Conservation (phyloP, 305 asterid genomes). For the Ajuga reptans region DNA sequence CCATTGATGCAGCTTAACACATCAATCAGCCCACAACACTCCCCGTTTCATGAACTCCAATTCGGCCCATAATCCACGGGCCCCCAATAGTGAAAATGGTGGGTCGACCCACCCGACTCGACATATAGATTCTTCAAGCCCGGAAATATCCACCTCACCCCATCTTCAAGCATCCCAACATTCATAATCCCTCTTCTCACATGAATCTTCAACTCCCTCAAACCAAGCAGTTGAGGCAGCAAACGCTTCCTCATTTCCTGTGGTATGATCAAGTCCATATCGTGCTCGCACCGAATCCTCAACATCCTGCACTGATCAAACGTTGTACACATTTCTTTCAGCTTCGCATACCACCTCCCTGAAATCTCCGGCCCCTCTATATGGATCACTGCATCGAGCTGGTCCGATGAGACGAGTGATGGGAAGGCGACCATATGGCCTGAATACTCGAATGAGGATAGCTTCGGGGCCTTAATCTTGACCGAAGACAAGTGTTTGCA, state of each 20-base stretch:
- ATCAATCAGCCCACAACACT: neutral
- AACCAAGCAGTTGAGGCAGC: constrained; percentile 22
- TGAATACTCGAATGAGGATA: constrained; percentile 20
- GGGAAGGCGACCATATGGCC: constrained; percentile 25
- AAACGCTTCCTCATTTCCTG: constrained; percentile 10
- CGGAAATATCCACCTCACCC: constrained; percentile 28
- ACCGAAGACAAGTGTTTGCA: constrained; percentile 10
- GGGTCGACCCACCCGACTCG: constrained; percentile 20
- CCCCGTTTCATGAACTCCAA: neutral
- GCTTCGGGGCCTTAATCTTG: constrained; percentile 25
- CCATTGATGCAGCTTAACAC: too few relatives aligned
- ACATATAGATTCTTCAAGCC: constrained; percentile 22
- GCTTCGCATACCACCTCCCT: constrained; percentile 15
- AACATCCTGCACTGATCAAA: constrained; percentile 18
- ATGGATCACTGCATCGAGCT: constrained; percentile 22
- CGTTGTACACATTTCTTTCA: constrained; percentile 21
- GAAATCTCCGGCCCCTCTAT: constrained; percentile 7
- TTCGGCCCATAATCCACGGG: neutral
- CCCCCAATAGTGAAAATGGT: constrained; percentile 21
- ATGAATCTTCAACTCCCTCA: constrained; percentile 25
- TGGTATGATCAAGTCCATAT: constrained; percentile 20
- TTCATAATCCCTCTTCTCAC: constrained; percentile 11
- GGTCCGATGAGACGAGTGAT: constrained; percentile 8
- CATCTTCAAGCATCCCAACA: constrained; percentile 18
- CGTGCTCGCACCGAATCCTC: constrained; percentile 21